Base-by-base conservation (phyloP, 2,329 filamentous ascomycete species). In the Cladosporium sp. region DNA sequence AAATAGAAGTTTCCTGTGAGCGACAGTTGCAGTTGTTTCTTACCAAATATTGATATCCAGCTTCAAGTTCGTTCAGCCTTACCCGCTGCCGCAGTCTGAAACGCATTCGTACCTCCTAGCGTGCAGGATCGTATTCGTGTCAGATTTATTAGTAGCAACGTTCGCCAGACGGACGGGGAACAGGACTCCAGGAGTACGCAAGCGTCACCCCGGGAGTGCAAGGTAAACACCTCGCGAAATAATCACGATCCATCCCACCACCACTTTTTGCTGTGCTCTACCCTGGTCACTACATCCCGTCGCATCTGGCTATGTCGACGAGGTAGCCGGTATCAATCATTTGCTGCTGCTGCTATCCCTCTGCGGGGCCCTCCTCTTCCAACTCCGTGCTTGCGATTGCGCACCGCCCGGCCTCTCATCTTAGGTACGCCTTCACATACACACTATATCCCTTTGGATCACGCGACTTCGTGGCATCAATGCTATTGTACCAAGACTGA, bases 221-320 rank as follows among this genome's bases (percentile, higher is more conserved):
- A 47, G 26, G 59, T 62, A 62, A 62, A 51, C 58, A 52, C 28
- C 30, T 21, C 49, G 18, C 52, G 10, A 47, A 47, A 47, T 21
- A 47, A 47, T 47, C 41, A 47, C 41, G n/a, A 47, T 21, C 15
- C 52, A 34, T 30, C 30, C 52, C 52, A 51, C 59, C 59, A 30
- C 59, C 24, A 24, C 24, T 24, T 44, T 38, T 38, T 24, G 41
- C 44, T 32, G 11, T 21, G 11, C 41, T 15, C 4, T n/a, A 8
- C 12, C 18, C 14, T 36, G 38, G n/a, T 5, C 26, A 24, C 21
- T 18, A 14, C 34, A 59, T 32, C 36, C 36, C 36, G 61, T 64
- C 61, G 61, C 61, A 64, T 64, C 61, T 57, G 61, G 61, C 44
- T 30, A 64, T 64, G 61, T 64, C 61, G 61, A 64, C 61, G 51